Evolutionary conservation across 352 stramenopile genomes (phyloP), one percentile per base, ranked within the genome.

Genomic region (Globisporangium mamillatum): DNA sequence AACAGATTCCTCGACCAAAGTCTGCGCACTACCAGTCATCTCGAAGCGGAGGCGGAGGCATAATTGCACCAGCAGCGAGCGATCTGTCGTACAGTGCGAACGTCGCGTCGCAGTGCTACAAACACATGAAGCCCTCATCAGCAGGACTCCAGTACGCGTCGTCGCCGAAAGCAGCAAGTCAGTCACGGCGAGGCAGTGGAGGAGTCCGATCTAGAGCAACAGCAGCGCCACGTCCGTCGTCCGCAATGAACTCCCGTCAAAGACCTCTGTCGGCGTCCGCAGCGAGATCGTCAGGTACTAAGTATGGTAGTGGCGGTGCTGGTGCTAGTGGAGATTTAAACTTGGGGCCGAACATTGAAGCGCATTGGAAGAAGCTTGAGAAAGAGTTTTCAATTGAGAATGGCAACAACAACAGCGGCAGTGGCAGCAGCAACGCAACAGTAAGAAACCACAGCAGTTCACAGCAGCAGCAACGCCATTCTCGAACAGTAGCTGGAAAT

Each of bases 91-190:
- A 90, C 64, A 86, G 75, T 63, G 75, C 78, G 14, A 89, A 76
- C 4, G 81, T 92, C 29, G 81, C 80, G 16, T 78, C 81, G 24
- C 76, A 88, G 16, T 90, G 79, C 60, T 91, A 90, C 70, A 88
- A 88, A 54, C 70, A 75, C 3, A 75, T 70, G 14, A 88, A 84
- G 34, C 80, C 75, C 5, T 84, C 81, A 0, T 70, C 68, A 16
- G 76, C 79, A 38, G 73, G 72, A 0, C 63, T 79, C 25, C 73
- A 80, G 25, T 88, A 85, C 38, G 63, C 56, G 32, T 70, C 79
- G 22, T 63, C 70, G 24, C 57, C 68, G 4, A 75, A 55, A 55
- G 16, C 44, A 38, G 27, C 41, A 38, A 63, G n/a, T 32, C 34
- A 44, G 8, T 8, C 55, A 24, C 53, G 25, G 29, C 27, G 53